Evolutionary conservation across 768 basidiomycete genomes (phyloP).

Genomic region (Psilocybe cubensis): DNA sequence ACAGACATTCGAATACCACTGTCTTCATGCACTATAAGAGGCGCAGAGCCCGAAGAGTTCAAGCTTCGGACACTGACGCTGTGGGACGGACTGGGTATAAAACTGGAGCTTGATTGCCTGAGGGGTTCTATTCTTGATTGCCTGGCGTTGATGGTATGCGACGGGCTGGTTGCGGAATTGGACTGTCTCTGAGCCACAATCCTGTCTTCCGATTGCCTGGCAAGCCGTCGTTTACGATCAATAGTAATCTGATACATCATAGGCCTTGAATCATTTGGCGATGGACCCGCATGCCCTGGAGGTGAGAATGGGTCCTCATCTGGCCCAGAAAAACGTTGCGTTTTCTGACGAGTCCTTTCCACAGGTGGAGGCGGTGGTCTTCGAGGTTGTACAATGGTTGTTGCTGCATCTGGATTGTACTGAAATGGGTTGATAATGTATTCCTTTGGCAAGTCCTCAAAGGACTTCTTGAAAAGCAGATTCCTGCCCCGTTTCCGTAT

Average conservation of each 20-base stretch:
- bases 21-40: slow-evolving; percentile 12
- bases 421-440: not conserved
- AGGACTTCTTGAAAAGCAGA: not conserved
- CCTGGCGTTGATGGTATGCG: no score
- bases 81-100: no score
- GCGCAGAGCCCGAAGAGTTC: not conserved
- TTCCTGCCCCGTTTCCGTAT: not conserved
- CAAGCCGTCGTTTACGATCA: not conserved
- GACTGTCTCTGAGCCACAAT: not conserved
- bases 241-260: not conserved
- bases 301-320: no score
- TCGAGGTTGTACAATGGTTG: not conserved
- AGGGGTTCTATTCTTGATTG: no score
- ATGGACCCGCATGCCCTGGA: not conserved
- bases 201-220: not conserved
- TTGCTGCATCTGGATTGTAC: not conserved
- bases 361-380: not conserved
- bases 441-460: not conserved
- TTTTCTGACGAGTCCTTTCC: not conserved
- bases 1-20: slow-evolving; percentile 17
- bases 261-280: not conserved
- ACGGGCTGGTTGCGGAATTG: not conserved
- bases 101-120: no score
- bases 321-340: not conserved
- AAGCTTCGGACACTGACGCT: no score